These are phyloP conservation scores for bread wheat (Triticum aestivum) DNA, from an alignment of 176 grass and related monocot genomes.

Conservation along the genomic window DNA sequence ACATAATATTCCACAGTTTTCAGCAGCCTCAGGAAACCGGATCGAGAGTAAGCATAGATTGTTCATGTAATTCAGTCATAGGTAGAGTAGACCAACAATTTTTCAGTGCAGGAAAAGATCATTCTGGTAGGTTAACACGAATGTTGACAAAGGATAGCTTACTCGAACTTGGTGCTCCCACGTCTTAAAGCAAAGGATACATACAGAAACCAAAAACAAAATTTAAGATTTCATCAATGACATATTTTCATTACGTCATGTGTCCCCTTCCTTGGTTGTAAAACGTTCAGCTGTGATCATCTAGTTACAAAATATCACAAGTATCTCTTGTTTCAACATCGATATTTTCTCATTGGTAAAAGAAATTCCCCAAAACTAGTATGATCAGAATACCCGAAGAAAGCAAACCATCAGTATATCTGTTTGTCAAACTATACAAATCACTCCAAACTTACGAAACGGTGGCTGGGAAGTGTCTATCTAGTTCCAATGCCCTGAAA, in stretches of 20 bases:
- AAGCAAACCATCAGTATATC: slow-evolving; percentile 82
- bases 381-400: slow-evolving; percentile 45
- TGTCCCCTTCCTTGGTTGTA: background rate
- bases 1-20: too few relatives aligned
- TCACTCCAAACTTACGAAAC: slow-evolving; percentile 63
- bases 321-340: background rate
- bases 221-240: background rate
- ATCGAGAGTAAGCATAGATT: too few relatives aligned
- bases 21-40: too few relatives aligned
- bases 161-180: background rate
- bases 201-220: background rate
- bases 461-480: slow-evolving; percentile 4
- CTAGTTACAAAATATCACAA: background rate
- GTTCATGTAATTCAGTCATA: too few relatives aligned
- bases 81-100: too few relatives aligned
- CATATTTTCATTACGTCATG: background rate
- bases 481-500: background rate
- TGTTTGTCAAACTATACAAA: slow-evolving; percentile 70
- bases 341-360: background rate
- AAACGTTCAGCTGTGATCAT: background rate
- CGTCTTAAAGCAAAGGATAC: background rate
- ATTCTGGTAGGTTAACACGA: background rate
- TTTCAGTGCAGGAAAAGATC: background rate
- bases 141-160: background rate
- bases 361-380: background rate